Evolutionary conservation across 2,329 filamentous ascomycete species (phyloP).

Genomic region (Knufia fluminis): DNA sequence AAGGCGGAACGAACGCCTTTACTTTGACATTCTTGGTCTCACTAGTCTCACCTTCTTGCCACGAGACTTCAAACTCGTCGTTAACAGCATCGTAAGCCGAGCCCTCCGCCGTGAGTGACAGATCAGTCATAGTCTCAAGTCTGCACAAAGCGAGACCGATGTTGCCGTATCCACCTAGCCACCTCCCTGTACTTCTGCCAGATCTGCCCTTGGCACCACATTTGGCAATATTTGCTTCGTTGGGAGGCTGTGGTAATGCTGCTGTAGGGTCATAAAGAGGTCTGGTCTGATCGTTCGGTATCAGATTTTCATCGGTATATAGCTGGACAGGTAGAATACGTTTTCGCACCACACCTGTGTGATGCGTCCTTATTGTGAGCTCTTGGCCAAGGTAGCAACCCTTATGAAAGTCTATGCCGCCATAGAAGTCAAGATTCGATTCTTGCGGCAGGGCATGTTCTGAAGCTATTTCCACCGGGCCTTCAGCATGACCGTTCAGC

Average conservation of each 20-base stretch:
- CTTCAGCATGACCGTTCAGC: slow-evolving; percentile 73
- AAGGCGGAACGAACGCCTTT: slow-evolving; percentile 76
- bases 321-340: slow-evolving; percentile 72
- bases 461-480: slow-evolving; percentile 64
- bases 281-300: slow-evolving; percentile 37
- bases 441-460: slow-evolving; percentile 74
- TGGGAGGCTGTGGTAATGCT: slow-evolving; percentile 24
- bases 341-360: slow-evolving; percentile 88
- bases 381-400: slow-evolving; percentile 97
- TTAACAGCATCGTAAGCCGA: slow-evolving; percentile 47
- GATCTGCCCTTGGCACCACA: slow-evolving; percentile 39
- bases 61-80: slow-evolving; percentile 54
- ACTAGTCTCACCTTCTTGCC: slow-evolving; percentile 32
- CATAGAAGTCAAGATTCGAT: slow-evolving; percentile 77
- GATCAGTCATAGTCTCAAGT: slow-evolving; percentile 80
- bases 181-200: slow-evolving; percentile 69
- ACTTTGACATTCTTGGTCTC: slow-evolving; percentile 44
- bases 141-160: slow-evolving; percentile 79
- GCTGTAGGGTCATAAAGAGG: slow-evolving; percentile 29
- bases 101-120: slow-evolving; percentile 59
- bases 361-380: slow-evolving; percentile 87
- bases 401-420: slow-evolving; percentile 84
- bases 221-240: slow-evolving; percentile 46
- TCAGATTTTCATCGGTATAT: slow-evolving; percentile 44
- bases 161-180: slow-evolving; percentile 70